Conservation (phyloP, 495 filamentous ascomycete genomes). For the Hyaloscypha hepaticicola region DNA sequence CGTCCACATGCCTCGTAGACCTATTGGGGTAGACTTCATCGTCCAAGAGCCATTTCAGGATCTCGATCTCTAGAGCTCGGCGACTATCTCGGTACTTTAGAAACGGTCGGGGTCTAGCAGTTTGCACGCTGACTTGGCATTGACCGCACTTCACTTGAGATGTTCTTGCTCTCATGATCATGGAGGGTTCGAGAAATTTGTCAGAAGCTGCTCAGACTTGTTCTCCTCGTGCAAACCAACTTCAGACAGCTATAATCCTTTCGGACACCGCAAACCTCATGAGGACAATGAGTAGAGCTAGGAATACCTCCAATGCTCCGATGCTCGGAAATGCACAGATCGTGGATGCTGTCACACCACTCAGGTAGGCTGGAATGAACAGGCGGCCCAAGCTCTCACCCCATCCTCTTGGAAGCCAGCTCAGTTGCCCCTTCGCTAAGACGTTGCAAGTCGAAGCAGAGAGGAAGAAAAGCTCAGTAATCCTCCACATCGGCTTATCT, state of each 20-base stretch:
- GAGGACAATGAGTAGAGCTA: neutral
- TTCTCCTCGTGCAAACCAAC: neutral
- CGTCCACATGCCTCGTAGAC: too few species aligned
- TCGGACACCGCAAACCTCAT: neutral
- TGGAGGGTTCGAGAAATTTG: neutral
- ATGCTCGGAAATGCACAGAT: neutral
- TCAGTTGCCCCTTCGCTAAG: neutral
- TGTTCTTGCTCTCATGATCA: neutral
- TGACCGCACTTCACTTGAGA: neutral
- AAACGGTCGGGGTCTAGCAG: too few species aligned
- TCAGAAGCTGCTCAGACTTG: neutral
- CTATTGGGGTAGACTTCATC: too few species aligned
- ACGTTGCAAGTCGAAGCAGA: too few species aligned
- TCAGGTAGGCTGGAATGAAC: neutral
- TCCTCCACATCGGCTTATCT: neutral
- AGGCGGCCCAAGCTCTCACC: neutral
- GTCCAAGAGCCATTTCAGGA: too few species aligned
- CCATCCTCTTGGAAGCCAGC: neutral
- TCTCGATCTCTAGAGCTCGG: too few species aligned
- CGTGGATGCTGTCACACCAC: neutral
- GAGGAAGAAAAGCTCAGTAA: neutral
- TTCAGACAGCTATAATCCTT: neutral
- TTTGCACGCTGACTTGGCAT: too few species aligned
- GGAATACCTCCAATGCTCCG: neutral
- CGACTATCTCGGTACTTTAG: too few species aligned